Evolutionary conservation across 2,329 filamentous ascomycete species (phyloP).

Genomic region (Lasiodiplodia theobromae): DNA sequence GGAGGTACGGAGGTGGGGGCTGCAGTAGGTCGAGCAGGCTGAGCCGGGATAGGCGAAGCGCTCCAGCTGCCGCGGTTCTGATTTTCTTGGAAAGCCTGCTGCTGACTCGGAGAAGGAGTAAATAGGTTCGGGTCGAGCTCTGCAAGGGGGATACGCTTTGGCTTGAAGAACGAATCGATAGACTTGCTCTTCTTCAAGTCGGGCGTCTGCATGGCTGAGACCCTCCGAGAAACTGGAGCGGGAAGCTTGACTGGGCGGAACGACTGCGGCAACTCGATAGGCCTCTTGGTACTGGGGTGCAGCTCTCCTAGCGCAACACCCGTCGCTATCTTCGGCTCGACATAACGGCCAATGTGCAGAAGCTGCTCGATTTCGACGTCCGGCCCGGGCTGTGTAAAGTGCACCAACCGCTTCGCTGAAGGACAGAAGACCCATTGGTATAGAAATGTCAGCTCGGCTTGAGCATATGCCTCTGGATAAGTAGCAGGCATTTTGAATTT

Average conservation of each 20-base stretch:
- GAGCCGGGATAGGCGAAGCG: conserved; percentile 56
- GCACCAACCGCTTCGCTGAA: conserved; percentile 71
- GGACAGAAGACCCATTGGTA: conserved; percentile 96
- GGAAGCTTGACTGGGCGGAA: conserved; percentile 43
- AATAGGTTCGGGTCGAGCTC: conserved; percentile 74
- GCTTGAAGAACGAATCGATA: conserved; percentile 71
- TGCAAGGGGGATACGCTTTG: conserved; percentile 67
- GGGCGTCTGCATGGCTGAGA: conserved; percentile 44
- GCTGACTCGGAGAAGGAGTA: conserved; percentile 70
- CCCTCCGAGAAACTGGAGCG: conserved; percentile 44
- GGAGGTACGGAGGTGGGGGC: not conserved
- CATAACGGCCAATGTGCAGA: conserved; percentile 79
- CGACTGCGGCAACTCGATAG: conserved; percentile 49
- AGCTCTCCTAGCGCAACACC: conserved; percentile 82
- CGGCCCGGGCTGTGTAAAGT: conserved; percentile 72
- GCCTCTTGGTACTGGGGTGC: conserved; percentile 86
- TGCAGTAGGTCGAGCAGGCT: conserved; percentile 37
- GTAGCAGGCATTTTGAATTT: conserved; percentile 80
- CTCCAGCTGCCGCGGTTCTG: conserved; percentile 61
- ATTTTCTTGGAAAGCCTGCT: conserved; percentile 63
- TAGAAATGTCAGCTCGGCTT: conserved; percentile 90
- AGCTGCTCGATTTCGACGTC: conserved; percentile 72
- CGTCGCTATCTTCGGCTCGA: conserved; percentile 72
- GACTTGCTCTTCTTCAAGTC: conserved; percentile 66
- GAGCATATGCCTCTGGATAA: conserved; percentile 81